Conservation (phyloP, 2,329 filamentous ascomycete genomes). For the Hirsutella rhossiliensis region DNA sequence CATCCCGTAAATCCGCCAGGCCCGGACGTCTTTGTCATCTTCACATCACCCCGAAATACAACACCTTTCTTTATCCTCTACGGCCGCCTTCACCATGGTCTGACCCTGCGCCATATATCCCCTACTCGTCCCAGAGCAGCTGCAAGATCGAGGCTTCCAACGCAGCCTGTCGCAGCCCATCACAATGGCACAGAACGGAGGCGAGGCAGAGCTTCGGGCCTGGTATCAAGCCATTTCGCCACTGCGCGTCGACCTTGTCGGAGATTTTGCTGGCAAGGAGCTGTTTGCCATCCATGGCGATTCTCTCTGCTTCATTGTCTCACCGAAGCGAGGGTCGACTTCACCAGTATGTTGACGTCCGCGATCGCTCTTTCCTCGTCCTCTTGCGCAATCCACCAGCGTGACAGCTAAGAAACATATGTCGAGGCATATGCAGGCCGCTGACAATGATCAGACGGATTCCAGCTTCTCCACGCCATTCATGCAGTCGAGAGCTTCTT, state of each 20-base stretch:
- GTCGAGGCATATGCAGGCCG: not conserved
- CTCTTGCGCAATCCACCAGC: too few species aligned
- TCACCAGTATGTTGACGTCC: conserved; percentile 21
- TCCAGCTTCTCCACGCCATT: conserved; percentile 59
- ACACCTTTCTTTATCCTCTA: too few species aligned
- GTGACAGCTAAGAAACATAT: not conserved
- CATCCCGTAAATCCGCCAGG: too few species aligned
- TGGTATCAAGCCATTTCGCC: conserved; percentile 9
- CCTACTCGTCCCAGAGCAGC: too few species aligned
- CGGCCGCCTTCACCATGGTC: too few species aligned
- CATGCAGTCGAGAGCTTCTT: conserved; percentile 59
- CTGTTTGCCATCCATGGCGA: conserved; percentile 64
- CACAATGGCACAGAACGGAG: too few species aligned
- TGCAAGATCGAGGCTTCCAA: too few species aligned
- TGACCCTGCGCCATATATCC: too few species aligned
- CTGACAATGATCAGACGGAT: conserved; percentile 32
- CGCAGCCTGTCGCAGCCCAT: too few species aligned
- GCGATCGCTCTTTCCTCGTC: not conserved
- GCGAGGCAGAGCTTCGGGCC: not conserved
- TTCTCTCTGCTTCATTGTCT: conserved; percentile 55
- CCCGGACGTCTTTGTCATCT: too few species aligned
- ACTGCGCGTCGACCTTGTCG: conserved; percentile 50
- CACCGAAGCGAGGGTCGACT: conserved; percentile 50
- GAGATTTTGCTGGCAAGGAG: conserved; percentile 65
- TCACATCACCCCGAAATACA: too few species aligned